Evolutionary conservation across 352 stramenopile species (phyloP).

Genomic region (Globisporangium heterothallicum): DNA sequence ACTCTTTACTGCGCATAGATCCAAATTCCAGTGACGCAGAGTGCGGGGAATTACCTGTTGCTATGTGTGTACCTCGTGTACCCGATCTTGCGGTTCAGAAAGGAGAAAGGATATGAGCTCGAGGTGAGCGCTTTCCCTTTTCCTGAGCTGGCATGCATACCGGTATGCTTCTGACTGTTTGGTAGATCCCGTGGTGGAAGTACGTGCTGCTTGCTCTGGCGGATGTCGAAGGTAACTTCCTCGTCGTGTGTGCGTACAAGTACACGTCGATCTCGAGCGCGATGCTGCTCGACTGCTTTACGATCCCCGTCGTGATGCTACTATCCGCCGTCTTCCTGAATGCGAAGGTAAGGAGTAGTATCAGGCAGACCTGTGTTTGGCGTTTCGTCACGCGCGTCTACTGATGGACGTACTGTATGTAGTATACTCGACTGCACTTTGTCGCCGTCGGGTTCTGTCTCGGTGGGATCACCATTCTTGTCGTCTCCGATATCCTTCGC

Average conservation of each 20-base stretch:
- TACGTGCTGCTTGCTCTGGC: slow-evolving; percentile 90
- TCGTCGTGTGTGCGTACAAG: slow-evolving; percentile 93
- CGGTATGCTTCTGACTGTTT: background rate
- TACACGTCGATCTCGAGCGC: slow-evolving; percentile 95
- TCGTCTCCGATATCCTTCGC: slow-evolving; percentile 81
- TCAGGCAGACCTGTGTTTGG: background rate
- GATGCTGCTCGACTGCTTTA: slow-evolving; percentile 95
- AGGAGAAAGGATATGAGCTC: slow-evolving; percentile 39
- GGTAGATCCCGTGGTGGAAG: slow-evolving; percentile 71
- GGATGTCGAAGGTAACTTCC: slow-evolving; percentile 95
- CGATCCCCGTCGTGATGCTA: slow-evolving; percentile 93
- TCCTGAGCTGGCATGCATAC: slow-evolving; percentile 8
- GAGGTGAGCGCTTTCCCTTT: slow-evolving; percentile 19
- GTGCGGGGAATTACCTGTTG: slow-evolving; percentile 63
- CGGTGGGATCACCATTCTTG: slow-evolving; percentile 71
- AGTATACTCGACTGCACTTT: slow-evolving; percentile 73
- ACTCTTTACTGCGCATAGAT: too few relatives aligned
- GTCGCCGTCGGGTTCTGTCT: slow-evolving; percentile 81
- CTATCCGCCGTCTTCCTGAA: slow-evolving; percentile 87
- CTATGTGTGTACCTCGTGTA: slow-evolving; percentile 52
- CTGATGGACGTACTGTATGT: slow-evolving; percentile 5
- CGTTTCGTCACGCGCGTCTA: background rate
- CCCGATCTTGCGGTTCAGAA: slow-evolving; percentile 35
- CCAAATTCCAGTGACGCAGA: slow-evolving; percentile 72
- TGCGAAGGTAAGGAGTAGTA: slow-evolving; percentile 31